Percentiles rank a stretch among this genome's conserved stretches.
These are phyloP conservation scores for Suillus brevipes DNA, from an alignment of 768 basidiomycete genomes.

Conservation along the genomic window DNA sequence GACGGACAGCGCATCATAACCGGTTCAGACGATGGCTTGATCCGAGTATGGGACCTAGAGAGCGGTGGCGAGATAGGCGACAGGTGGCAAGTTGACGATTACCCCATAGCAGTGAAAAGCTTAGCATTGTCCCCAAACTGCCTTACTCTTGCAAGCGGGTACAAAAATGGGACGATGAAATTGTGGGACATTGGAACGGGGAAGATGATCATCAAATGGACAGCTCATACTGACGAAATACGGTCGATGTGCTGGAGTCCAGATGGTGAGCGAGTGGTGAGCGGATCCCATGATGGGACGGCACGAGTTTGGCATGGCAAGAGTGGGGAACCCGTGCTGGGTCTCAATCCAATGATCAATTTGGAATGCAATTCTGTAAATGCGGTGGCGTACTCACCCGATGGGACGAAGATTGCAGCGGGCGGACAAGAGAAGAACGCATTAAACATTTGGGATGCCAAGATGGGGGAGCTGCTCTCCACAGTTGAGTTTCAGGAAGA, in stretches of 20 bases:
- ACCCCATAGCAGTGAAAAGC: background rate
- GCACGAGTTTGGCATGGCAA: background rate
- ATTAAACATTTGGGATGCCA: background rate
- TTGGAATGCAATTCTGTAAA: no score
- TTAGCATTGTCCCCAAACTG: background rate
- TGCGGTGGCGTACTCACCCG: background rate
- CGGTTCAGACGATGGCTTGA: background rate
- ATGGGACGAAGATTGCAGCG: background rate
- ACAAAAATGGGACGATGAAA: background rate
- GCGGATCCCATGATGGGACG: background rate
- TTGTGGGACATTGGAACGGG: background rate
- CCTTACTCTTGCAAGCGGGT: background rate
- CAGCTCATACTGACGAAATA: background rate
- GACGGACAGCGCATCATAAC: background rate
- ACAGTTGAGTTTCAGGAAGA: background rate
- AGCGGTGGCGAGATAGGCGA: background rate
- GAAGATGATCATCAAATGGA: background rate
- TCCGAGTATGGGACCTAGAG: background rate
- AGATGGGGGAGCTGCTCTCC: background rate
- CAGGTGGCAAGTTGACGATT: background rate
- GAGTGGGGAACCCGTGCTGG: background rate
- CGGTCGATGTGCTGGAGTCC: background rate
- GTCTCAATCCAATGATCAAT: background rate
- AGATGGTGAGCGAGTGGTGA: background rate
- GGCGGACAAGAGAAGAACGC: background rate